A percentile compares a stretch with the other conserved stretches of the same genome.
Evolutionary conservation across 768 basidiomycete genomes (phyloP).

Genomic region (Panellus pusillus): DNA sequence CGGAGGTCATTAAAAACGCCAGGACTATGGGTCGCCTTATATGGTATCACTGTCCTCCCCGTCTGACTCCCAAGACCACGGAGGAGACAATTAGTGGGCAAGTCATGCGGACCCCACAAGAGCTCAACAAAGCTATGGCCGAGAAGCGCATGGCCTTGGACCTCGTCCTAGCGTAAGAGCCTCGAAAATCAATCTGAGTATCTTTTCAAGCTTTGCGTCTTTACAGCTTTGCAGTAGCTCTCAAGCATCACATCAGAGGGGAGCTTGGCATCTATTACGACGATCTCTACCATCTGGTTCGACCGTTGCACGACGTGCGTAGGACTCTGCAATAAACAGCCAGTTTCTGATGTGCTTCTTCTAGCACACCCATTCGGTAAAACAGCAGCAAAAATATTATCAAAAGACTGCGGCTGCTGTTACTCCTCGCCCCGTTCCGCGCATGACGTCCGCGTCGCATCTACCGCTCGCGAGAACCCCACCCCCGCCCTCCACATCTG

Average conservation of each 20-base stretch:
- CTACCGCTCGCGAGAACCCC: conserved; percentile 17
- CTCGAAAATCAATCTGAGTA: not conserved
- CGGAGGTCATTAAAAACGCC: conserved; percentile 52
- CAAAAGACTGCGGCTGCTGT: conserved; percentile 22
- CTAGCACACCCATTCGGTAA: conserved; percentile 36
- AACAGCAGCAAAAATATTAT: conserved; percentile 18
- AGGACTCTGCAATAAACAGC: not conserved
- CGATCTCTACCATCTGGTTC: conserved; percentile 58
- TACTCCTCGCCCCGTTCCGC: conserved; percentile 28
- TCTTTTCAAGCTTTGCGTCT: not conserved
- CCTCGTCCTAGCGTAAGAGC: conserved; percentile 52
- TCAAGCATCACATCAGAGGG: conserved; percentile 65
- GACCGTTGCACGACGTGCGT: conserved; percentile 55
- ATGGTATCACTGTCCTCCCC: conserved; percentile 63
- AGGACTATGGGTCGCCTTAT: conserved; percentile 53
- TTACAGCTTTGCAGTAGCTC: conserved; percentile 50
- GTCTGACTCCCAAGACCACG: conserved; percentile 39
- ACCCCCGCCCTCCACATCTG: conserved; percentile 14
- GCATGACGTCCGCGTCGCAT: conserved; percentile 29
- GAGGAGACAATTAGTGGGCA: conserved; percentile 36
- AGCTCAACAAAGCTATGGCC: conserved; percentile 51
- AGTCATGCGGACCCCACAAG: conserved; percentile 36
- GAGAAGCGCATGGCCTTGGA: conserved; percentile 64
- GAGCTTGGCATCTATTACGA: conserved; percentile 63
- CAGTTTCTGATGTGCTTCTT: not conserved